These are phyloP conservation scores for Monosporozyma siamensis DNA, from an alignment of 805 yeast species.

Conservation along the genomic window DNA sequence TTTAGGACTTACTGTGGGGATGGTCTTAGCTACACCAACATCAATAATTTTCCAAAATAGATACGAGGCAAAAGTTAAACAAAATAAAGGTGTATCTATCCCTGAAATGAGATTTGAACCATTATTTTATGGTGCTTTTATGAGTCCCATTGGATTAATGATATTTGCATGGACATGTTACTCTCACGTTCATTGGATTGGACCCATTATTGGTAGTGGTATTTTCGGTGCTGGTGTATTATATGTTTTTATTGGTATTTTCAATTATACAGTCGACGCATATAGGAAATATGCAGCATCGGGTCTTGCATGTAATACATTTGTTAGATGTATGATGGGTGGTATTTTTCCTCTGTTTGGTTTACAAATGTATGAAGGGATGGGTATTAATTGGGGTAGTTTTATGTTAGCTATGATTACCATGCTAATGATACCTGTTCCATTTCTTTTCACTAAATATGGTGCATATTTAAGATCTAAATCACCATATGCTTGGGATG, in stretches of 20 bases:
- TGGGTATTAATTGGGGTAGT: conserved; percentile 53
- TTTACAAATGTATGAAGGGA: conserved; percentile 43
- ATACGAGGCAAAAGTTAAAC: conserved; percentile 35
- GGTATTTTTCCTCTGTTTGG: conserved; percentile 53
- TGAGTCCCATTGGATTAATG: conserved; percentile 56
- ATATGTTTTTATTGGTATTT: conserved; percentile 55
- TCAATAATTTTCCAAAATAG: conserved; percentile 36
- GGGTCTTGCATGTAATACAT: conserved; percentile 42
- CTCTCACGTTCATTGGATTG: conserved; percentile 58
- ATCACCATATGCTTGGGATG: conserved; percentile 40
- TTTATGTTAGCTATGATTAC: conserved; percentile 43
- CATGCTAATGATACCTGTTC: conserved; percentile 43
- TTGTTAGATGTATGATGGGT: conserved; percentile 44
- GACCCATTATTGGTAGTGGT: conserved; percentile 61
- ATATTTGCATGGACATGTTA: conserved; percentile 72
- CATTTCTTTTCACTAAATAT: conserved; percentile 42
- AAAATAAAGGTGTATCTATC: conserved; percentile 39
- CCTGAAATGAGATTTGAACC: conserved; percentile 56
- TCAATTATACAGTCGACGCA: conserved; percentile 57
- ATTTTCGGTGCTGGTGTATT: conserved; percentile 65
- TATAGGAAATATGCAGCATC: conserved; percentile 48
- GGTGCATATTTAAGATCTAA: conserved; percentile 38
- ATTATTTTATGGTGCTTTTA: conserved; percentile 55
- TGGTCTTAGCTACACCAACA: conserved; percentile 37
- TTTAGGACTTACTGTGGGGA: conserved; percentile 47